phyloP scores from a whole-genome alignment of 2,329 filamentous ascomycete species.

The Colletotrichum noveboracense region DNA sequence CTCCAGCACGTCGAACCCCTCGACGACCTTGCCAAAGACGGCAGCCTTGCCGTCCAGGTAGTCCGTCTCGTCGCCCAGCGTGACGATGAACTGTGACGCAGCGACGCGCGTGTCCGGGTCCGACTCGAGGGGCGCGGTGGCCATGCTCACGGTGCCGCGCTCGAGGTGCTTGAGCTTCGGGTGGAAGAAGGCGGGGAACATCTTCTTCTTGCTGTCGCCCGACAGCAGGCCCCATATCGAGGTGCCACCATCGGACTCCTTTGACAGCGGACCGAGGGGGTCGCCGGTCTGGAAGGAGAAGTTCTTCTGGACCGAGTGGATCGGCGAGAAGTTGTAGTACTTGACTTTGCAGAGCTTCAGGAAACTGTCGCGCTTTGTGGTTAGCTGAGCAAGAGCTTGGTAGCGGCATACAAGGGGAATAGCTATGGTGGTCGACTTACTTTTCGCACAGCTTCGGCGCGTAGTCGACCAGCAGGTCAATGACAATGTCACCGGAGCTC shows the following conservation, averaged over 20 bases:
- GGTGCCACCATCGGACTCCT: conserved; percentile 87
- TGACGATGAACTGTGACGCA: conserved; percentile 93
- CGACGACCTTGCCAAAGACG: conserved; percentile 93
- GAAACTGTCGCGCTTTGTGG: conserved; percentile 71
- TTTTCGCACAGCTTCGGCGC: conserved; percentile 94
- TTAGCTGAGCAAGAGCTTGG: conserved; percentile 49
- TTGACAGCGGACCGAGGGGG: conserved; percentile 83
- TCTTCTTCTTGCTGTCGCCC: conserved; percentile 69
- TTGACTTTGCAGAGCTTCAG: conserved; percentile 98
- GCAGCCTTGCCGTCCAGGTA: conserved; percentile 93
- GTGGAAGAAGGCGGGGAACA: conserved; percentile 84
- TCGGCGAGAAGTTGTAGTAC: conserved; percentile 97
- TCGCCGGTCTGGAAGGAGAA: conserved; percentile 98
- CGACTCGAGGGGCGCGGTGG: conserved; percentile 77
- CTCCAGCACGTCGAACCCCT: conserved; percentile 92
- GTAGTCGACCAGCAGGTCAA: conserved; percentile 88
- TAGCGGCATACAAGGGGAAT: background rate
- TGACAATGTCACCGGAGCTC: conserved; percentile 90
- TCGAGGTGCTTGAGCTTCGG: conserved; percentile 88
- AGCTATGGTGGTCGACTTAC: conserved; percentile 58
- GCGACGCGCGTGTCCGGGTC: conserved; percentile 85
- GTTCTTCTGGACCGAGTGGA: conserved; percentile 91
- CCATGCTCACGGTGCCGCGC: conserved; percentile 95
- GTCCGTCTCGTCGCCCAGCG: conserved; percentile 86
- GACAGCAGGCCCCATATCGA: conserved; percentile 90